These are phyloP conservation scores for Exophiala spinifera DNA, from an alignment of 2,329 filamentous ascomycete genomes.

Conservation along the genomic window DNA sequence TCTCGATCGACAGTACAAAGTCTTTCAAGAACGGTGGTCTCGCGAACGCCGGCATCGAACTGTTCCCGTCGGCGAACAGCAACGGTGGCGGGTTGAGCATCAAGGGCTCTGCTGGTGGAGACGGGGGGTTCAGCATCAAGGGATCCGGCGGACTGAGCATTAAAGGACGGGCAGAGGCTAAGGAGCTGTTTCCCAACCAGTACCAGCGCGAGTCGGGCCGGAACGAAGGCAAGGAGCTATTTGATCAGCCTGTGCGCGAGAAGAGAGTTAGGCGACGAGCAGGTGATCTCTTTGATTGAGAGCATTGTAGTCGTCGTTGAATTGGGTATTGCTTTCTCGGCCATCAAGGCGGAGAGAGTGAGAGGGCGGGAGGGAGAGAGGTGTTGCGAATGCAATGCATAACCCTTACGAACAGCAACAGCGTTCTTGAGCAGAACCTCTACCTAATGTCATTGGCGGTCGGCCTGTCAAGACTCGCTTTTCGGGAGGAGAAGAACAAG, in stretches of 20 bases:
- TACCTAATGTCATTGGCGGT: too few species aligned
- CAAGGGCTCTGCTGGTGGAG: conserved; percentile 49
- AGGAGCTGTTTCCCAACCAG: conserved; percentile 68
- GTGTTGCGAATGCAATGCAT: too few species aligned
- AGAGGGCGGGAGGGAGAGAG: too few species aligned
- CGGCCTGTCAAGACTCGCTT: too few species aligned
- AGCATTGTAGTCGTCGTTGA: background rate
- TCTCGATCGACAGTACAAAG: conserved; percentile 29
- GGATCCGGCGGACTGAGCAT: conserved; percentile 58
- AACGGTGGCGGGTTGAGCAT: conserved; percentile 52
- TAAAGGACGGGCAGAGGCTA: conserved; percentile 64
- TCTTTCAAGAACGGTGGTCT: conserved; percentile 20
- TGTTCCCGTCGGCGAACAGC: conserved; percentile 33
- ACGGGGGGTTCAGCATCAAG: conserved; percentile 28
- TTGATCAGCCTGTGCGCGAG: conserved; percentile 57
- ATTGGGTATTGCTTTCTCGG: background rate
- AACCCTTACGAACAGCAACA: too few species aligned
- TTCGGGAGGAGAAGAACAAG: too few species aligned
- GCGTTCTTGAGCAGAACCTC: too few species aligned
- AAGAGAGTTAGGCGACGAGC: conserved; percentile 58
- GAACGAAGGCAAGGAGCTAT: conserved; percentile 68
- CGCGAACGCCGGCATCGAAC: conserved; percentile 36
- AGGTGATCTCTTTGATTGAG: conserved; percentile 68
- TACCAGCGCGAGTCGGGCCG: conserved; percentile 30
- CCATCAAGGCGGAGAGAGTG: too few species aligned